These are phyloP conservation scores for Quercus tomentella DNA, from an alignment of 331 rosid genomes.

Conservation along the genomic window DNA sequence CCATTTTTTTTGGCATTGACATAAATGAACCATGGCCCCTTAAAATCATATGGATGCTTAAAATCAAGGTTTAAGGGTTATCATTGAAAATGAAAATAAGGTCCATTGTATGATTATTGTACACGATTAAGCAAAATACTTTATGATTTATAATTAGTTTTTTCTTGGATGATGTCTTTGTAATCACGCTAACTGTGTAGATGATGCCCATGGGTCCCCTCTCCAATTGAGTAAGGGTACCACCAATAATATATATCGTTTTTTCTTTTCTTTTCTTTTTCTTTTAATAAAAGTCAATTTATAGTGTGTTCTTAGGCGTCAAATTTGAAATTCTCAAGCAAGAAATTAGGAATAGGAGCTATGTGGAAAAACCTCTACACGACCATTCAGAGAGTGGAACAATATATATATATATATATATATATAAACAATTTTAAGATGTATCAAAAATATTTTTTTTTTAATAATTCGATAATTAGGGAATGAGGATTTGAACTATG, in stretches of 20 bases:
- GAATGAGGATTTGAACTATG: too few species aligned
- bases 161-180: constrained; percentile 38
- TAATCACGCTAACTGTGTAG: constrained; percentile 45
- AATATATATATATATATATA: not conserved
- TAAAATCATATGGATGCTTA: not conserved
- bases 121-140: constrained; percentile 38
- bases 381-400: constrained; percentile 32
- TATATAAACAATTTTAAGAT: too few species aligned
- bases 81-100: constrained; percentile 36
- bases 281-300: not conserved
- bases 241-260: not conserved
- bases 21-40: not conserved
- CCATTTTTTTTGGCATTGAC: not conserved
- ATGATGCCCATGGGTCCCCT: constrained; percentile 40
- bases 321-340: constrained; percentile 33
- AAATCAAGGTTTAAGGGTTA: constrained; percentile 24
- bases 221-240: constrained; percentile 19
- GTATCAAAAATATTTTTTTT: too few species aligned
- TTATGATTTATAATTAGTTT: constrained; percentile 16
- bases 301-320: constrained; percentile 19
- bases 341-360: not conserved
- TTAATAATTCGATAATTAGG: too few species aligned
- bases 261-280: not conserved
- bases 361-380: constrained; percentile 10
- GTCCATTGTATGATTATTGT: constrained; percentile 45